A percentile compares a stretch with the other conserved stretches of the same genome.
Conservation (phyloP, 805 yeast genomes). For the Candida vartiovaarae region DNA sequence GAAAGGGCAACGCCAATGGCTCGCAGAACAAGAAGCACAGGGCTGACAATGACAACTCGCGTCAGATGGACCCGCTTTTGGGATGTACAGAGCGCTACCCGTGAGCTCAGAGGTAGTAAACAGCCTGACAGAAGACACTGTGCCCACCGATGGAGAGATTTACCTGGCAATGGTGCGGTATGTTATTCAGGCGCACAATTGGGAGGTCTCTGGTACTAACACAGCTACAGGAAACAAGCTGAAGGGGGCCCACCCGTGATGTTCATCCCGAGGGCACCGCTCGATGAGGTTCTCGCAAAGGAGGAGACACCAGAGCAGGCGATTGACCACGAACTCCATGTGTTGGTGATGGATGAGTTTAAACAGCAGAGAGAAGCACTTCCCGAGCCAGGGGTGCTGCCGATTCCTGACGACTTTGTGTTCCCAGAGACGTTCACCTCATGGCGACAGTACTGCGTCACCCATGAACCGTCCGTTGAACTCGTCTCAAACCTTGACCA, state of each 20-base stretch:
- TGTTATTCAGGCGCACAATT: conserved; percentile 1
- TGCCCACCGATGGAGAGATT: conserved; percentile 20
- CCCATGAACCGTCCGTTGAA: conserved; percentile 9
- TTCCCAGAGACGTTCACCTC: conserved; percentile 21
- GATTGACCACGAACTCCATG: conserved; percentile 1
- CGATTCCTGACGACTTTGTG: conserved; percentile 12
- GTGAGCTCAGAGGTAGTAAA: conserved; percentile 11
- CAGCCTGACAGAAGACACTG: conserved; percentile 9
- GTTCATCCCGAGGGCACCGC: conserved; percentile 1
- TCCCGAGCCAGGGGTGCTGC: conserved; percentile 9
- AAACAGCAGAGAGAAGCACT: conserved; percentile 3
- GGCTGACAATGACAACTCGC: conserved; percentile 1
- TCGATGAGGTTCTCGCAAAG: background rate
- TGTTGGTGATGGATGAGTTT: conserved; percentile 4
- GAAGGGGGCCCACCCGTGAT: conserved; percentile 9
- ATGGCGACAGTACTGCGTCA: conserved; percentile 18
- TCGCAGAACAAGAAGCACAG: background rate
- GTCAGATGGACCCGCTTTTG: conserved; percentile 18
- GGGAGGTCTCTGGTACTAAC: background rate
- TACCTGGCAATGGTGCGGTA: conserved; percentile 23
- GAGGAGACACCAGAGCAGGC: background rate
- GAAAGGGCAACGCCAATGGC: conserved; percentile 1
- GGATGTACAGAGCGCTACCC: conserved; percentile 22
- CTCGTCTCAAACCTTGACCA: conserved; percentile 17
- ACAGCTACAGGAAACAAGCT: conserved; percentile 5